Conservation (phyloP, 1,284 basidiomycete genomes). For the Cryptococcus sp. region DNA sequence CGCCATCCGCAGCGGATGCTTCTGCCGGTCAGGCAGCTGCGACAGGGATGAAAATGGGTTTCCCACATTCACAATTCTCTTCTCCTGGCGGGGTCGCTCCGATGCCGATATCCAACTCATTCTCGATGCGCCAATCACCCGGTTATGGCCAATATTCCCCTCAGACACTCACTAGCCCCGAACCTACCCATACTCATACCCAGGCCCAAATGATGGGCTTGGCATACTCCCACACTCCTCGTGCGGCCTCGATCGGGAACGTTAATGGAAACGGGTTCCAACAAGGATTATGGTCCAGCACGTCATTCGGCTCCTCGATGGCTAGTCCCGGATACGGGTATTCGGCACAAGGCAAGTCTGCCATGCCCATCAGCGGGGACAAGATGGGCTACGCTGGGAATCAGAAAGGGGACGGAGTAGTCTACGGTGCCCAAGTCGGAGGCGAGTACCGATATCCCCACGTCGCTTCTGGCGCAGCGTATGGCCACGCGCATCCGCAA, state of each 20-base stretch:
- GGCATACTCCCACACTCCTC: conserved; percentile 10
- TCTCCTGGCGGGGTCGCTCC: conserved; percentile 17
- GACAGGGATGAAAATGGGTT: conserved; percentile 20
- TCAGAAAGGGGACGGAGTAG: conserved; percentile 6
- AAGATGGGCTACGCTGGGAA: conserved; percentile 9
- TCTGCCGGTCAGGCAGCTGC: conserved; percentile 16
- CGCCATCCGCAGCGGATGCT: conserved; percentile 30
- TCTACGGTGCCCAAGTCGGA: conserved; percentile 3
- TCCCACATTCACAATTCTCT: conserved; percentile 24
- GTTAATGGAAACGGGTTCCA: conserved; percentile 19
- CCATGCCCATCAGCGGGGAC: conserved; percentile 2
- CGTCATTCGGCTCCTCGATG: conserved; percentile 39
- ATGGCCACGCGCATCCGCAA: conserved; percentile 8
- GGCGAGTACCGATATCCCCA: neutral
- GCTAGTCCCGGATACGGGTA: conserved; percentile 34
- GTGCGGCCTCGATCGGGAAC: neutral
- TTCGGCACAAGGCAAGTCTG: conserved; percentile 13
- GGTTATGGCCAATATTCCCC: conserved; percentile 13
- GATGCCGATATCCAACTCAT: conserved; percentile 4
- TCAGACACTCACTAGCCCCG: conserved; percentile 17
- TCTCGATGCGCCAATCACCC: conserved; percentile 7
- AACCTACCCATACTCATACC: conserved; percentile 10
- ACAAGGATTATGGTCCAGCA: conserved; percentile 43
- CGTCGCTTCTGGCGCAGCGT: neutral
- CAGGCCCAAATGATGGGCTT: conserved; percentile 22